Conservation (phyloP, 2,329 filamentous ascomycete genomes). For the Pseudocercospora vitis region DNA sequence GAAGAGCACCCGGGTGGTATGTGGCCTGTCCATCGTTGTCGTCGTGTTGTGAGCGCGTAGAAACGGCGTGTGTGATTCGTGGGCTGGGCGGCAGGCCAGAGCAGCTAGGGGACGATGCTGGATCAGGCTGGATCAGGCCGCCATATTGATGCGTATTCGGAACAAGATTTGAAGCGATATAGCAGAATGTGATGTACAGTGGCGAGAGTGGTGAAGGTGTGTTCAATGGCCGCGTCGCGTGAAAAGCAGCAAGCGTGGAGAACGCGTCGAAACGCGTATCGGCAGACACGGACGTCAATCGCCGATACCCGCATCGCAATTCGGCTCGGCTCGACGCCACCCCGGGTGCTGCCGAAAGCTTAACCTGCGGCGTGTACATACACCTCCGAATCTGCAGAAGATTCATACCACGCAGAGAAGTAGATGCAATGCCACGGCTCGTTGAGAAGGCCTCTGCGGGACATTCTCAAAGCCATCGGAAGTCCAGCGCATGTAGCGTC, state of each 20-base stretch:
- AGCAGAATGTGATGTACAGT: neutral
- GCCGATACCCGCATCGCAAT: neutral
- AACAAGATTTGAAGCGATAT: neutral
- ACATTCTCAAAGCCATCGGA: slow-evolving; percentile 27
- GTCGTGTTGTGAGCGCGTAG: neutral
- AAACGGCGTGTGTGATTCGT: neutral
- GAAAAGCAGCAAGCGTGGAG: neutral
- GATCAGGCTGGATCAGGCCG: too few species aligned
- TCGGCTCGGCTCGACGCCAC: neutral
- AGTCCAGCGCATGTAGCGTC: neutral
- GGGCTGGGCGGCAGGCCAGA: too few species aligned
- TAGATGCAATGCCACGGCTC: slow-evolving; percentile 28
- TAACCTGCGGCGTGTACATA: too few species aligned
- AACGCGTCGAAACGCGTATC: neutral
- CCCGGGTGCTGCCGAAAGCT: neutral
- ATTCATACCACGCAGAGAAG: neutral
- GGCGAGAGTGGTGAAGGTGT: neutral
- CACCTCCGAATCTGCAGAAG: too few species aligned
- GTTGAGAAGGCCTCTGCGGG: slow-evolving; percentile 25
- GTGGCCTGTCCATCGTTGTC: slow-evolving; percentile 6
- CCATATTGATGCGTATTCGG: too few species aligned
- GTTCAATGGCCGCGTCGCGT: neutral
- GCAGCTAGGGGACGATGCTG: too few species aligned
- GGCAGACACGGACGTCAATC: neutral
- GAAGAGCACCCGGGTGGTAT: slow-evolving; percentile 8